A percentile compares a stretch with the other conserved stretches of the same genome.
Evolutionary conservation across 495 filamentous ascomycete species (phyloP).

Genomic region (Aspergillus saccharolyticus): DNA sequence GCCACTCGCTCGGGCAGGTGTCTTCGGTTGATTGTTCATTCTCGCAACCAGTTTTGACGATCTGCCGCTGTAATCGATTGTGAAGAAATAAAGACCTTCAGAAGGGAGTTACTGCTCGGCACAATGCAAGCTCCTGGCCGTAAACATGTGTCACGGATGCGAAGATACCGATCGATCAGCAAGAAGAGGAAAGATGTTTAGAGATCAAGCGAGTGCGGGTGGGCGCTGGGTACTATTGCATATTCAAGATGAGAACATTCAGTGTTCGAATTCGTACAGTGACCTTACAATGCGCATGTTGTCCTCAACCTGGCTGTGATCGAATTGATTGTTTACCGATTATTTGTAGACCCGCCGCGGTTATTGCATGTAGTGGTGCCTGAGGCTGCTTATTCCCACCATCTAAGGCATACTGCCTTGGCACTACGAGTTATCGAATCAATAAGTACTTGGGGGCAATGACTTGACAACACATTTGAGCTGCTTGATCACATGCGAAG

Average conservation of each 20-base stretch:
- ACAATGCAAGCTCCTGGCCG: not conserved
- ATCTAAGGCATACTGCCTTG: not conserved
- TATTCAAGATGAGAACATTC: not conserved
- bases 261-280: not conserved
- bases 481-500: too few relatives aligned
- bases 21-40: conserved; percentile 35
- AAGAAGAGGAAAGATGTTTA: too few relatives aligned
- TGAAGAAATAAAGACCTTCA: conserved; percentile 1
- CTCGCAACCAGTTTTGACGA: conserved; percentile 6
- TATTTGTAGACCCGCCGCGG: conserved; percentile 8
- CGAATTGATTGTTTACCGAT: not conserved
- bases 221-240: too few relatives aligned
- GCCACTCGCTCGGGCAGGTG: conserved; percentile 29
- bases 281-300: not conserved
- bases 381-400: conserved; percentile 5
- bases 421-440: too few relatives aligned
- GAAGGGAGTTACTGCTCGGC: conserved; percentile 1
- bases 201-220: not conserved
- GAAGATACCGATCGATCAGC: not conserved
- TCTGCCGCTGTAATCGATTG: not conserved
- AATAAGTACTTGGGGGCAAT: too few relatives aligned
- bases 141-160: not conserved
- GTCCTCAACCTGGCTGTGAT: not conserved
- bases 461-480: too few relatives aligned
- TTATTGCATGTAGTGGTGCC: conserved; percentile 4